Conservation (phyloP, 1,284 basidiomycete genomes). For the Agaricales sp. region DNA sequence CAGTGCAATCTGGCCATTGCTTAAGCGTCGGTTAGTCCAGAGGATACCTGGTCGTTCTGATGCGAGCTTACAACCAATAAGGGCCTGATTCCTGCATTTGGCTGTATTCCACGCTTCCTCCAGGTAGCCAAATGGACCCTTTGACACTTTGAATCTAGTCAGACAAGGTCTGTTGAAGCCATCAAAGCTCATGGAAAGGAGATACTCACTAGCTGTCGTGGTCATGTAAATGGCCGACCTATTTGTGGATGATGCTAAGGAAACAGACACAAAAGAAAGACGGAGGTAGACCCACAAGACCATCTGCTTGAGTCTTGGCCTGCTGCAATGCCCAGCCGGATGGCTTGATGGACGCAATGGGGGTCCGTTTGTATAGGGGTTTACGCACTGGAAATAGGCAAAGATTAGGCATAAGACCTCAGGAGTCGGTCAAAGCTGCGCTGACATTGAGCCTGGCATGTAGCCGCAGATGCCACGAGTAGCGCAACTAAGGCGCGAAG, state of each 20-base stretch:
- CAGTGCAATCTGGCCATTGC: conserved; percentile 27
- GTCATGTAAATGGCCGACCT: conserved; percentile 19
- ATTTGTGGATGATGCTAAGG: neutral
- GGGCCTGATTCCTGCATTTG: conserved; percentile 31
- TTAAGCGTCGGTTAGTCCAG: conserved; percentile 6
- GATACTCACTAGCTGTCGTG: conserved; percentile 25
- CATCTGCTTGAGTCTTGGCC: conserved; percentile 26
- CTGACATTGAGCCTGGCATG: neutral
- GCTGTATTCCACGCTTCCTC: conserved; percentile 29
- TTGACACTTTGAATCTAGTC: conserved; percentile 18
- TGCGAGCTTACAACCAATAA: conserved; percentile 28
- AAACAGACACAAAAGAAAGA: neutral
- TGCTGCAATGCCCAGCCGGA: conserved; percentile 28
- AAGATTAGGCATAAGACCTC: neutral
- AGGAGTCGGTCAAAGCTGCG: neutral
- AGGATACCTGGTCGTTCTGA: neutral
- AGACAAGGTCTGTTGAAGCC: neutral
- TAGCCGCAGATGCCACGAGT: neutral
- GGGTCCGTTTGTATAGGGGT: conserved; percentile 20
- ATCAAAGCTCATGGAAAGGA: neutral
- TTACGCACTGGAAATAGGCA: neutral
- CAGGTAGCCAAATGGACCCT: conserved; percentile 30
- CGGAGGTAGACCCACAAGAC: conserved; percentile 19
- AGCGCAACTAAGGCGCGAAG: no score
- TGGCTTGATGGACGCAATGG: conserved; percentile 25